These are phyloP conservation scores for Rutstroemia sp. DNA, from an alignment of 2,329 filamentous ascomycete genomes.

Conservation along the genomic window DNA sequence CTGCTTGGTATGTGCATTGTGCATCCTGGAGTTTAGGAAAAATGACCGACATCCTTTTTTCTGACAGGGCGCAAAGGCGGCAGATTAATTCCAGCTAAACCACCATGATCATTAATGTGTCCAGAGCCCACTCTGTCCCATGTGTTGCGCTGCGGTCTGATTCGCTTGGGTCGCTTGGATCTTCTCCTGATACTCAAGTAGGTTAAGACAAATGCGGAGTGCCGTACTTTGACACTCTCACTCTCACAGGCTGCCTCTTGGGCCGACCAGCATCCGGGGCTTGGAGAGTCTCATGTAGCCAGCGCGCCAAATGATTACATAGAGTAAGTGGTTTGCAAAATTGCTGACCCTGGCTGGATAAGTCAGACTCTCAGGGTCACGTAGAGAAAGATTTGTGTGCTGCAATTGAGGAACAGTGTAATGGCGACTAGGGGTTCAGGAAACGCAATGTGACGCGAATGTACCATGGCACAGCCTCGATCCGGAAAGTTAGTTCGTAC, in stretches of 20 bases:
- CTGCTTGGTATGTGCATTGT: neutral
- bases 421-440: slow-evolving; percentile 1
- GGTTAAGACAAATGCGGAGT: too few species aligned
- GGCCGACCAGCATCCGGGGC: neutral
- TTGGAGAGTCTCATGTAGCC: slow-evolving; percentile 11
- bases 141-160: too few species aligned
- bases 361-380: neutral
- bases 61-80: neutral
- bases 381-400: neutral
- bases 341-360: too few species aligned
- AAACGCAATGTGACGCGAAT: slow-evolving; percentile 10
- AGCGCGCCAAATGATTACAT: slow-evolving; percentile 11
- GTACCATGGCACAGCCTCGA: slow-evolving; percentile 11
- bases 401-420: neutral
- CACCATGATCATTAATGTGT: neutral
- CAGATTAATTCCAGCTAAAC: neutral
- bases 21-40: neutral
- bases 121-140: too few species aligned
- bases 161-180: too few species aligned
- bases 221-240: too few species aligned
- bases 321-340: slow-evolving; percentile 10
- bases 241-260: neutral
- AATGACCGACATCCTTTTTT: neutral
- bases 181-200: too few species aligned
- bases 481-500: neutral